These are phyloP conservation scores for Erodium chrysanthum DNA, from an alignment of 441 rosid genomes.

Conservation along the genomic window DNA sequence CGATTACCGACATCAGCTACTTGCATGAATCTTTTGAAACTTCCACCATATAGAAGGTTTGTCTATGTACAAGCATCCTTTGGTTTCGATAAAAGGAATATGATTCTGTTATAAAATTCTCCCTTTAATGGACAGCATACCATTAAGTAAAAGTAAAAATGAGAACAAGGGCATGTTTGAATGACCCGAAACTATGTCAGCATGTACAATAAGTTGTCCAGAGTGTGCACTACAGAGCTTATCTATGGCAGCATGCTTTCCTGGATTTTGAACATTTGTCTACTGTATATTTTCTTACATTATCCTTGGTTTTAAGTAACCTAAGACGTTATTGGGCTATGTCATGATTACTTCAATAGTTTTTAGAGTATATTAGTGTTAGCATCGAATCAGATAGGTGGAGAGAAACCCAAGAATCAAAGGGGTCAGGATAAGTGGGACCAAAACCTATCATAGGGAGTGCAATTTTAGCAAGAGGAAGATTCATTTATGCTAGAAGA, in stretches of 20 bases:
- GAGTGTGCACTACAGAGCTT: background rate
- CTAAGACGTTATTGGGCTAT: background rate
- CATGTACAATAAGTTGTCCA: background rate
- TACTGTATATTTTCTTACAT: background rate
- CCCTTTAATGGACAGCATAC: background rate
- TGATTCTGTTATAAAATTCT: background rate
- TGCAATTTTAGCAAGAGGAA: background rate
- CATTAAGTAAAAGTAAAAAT: background rate
- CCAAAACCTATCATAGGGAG: background rate
- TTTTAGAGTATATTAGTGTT: too few species aligned
- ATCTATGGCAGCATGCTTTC: background rate
- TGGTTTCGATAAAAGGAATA: background rate
- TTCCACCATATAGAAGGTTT: constrained; percentile 94
- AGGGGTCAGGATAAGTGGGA: background rate
- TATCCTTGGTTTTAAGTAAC: too few species aligned
- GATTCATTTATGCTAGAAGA: background rate
- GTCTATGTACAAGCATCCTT: constrained; percentile 19
- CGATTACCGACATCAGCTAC: constrained; percentile 93
- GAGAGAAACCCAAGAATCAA: background rate
- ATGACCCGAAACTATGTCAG: background rate
- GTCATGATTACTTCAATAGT: too few species aligned
- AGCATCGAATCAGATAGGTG: background rate
- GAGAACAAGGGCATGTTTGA: background rate
- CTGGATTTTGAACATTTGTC: background rate
- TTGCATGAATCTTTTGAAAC: constrained; percentile 97